Evolutionary conservation across 2,329 filamentous ascomycete species (phyloP), one percentile per base, ranked within the genome.

Genomic region (Pezizomycotina sp.): DNA sequence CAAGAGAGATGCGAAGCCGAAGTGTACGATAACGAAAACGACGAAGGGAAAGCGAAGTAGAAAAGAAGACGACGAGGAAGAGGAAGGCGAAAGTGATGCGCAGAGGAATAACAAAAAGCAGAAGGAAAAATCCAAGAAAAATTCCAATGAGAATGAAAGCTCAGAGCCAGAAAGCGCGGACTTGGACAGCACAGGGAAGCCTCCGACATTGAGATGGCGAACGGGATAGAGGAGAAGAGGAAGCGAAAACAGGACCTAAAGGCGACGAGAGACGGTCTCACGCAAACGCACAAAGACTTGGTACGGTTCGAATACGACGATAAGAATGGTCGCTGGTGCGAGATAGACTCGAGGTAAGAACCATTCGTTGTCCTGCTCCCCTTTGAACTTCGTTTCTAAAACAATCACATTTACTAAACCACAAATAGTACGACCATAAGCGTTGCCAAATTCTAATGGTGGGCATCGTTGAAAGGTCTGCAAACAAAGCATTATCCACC

Each of bases 361-460:
- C n/a, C n/a, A n/a, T n/a, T n/a, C n/a, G n/a, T n/a, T n/a, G n/a
- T n/a, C n/a, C n/a, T n/a, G n/a, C n/a, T n/a, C n/a, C n/a, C n/a
- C n/a, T n/a, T n/a, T n/a, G n/a, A n/a, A n/a, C n/a, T n/a, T n/a
- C n/a, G n/a, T n/a, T n/a, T n/a, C n/a, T n/a, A n/a, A n/a, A n/a
- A n/a, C n/a, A n/a, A n/a, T 5, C 9, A 5, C 3, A 14, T 4
- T n/a, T 24, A 18, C 22, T 9, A 27, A 12, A 13, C 5, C 22
- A 36, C 8, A 9, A 7, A 15, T 27, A 77, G 58, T 93, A 91
- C 55, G 72, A 80, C 46, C 70, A 76, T 26, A 63, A 69, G 27
- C 77, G 77, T 9, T 79, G 86, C 47, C 98, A 98, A 62, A 68
- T 98, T 30, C 70, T 98, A 42, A 89, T 98, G 69, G 73, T 95